Evolutionary conservation across 2,329 filamentous ascomycete genomes (phyloP).

Genomic region (Alternaria gaisen): DNA sequence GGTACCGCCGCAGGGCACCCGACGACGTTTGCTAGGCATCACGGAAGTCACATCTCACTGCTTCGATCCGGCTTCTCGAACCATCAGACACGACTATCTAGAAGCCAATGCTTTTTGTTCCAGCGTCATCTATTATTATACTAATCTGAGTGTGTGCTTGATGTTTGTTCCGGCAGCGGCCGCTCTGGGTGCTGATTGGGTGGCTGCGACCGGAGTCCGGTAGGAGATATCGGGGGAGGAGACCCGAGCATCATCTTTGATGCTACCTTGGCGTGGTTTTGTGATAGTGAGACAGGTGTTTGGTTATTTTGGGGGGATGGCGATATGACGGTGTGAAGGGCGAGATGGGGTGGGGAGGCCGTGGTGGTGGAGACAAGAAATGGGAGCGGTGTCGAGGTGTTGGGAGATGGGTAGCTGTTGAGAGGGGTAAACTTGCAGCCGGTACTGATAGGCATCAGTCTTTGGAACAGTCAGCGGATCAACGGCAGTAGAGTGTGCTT

Average conservation of each 20-base stretch:
- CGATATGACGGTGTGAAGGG: not conserved
- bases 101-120: not conserved
- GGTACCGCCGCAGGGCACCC: not conserved
- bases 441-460: not conserved
- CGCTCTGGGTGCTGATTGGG: constrained; percentile 21
- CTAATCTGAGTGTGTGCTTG: not conserved
- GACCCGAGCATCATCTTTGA: constrained; percentile 27
- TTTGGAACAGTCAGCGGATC: constrained; percentile 10
- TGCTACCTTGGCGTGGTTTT: not conserved
- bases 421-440: not conserved
- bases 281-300: not conserved
- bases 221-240: constrained; percentile 29
- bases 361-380: constrained; percentile 6
- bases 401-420: constrained; percentile 1
- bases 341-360: constrained; percentile 7
- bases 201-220: constrained; percentile 31
- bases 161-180: constrained; percentile 12
- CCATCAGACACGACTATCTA: not conserved
- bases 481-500: constrained; percentile 22
- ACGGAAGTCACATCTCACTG: not conserved
- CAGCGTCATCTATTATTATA: constrained; percentile 13
- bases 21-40: not conserved
- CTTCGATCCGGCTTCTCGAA: not conserved
- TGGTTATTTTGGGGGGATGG: not conserved
- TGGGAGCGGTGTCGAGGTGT: not conserved